These are phyloP conservation scores for Ambrosia trifida DNA, from an alignment of 129 eudicot species.

Conservation along the genomic window DNA sequence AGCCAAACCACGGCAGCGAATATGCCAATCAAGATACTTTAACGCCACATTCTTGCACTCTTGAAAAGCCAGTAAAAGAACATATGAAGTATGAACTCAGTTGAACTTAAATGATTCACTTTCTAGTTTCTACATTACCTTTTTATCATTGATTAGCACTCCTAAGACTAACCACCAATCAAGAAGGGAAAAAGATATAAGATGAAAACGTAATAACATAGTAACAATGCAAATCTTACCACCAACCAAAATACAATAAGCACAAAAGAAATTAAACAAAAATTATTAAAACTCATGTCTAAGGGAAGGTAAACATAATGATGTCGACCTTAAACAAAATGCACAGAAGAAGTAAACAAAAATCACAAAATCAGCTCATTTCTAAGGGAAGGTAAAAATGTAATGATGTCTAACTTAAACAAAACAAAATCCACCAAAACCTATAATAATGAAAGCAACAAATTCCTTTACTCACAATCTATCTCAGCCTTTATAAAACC, in stretches of 20 bases:
- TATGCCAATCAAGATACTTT: background rate
- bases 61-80: conserved; percentile 1
- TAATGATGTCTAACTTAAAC: background rate
- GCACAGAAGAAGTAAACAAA: background rate
- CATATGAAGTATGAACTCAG: background rate
- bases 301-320: background rate
- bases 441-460: background rate
- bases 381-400: background rate
- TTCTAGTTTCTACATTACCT: background rate
- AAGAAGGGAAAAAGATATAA: background rate
- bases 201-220: background rate
- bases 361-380: background rate
- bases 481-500: conserved; percentile 11
- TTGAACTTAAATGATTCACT: background rate
- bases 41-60: conserved; percentile 7
- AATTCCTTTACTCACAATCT: background rate
- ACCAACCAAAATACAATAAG: conserved; percentile 12
- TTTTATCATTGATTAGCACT: conserved; percentile 14
- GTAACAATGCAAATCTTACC: conserved; percentile 12
- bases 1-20: conserved; percentile 11
- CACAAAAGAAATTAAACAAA: background rate
- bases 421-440: background rate
- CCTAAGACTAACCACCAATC: background rate
- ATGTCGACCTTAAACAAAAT: background rate
- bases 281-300: conserved; percentile 5